Percentiles rank a stretch among this genome's conserved stretches.
Conservation (phyloP, 2,329 filamentous ascomycete species). For the Aaosphaeria arxii region DNA sequence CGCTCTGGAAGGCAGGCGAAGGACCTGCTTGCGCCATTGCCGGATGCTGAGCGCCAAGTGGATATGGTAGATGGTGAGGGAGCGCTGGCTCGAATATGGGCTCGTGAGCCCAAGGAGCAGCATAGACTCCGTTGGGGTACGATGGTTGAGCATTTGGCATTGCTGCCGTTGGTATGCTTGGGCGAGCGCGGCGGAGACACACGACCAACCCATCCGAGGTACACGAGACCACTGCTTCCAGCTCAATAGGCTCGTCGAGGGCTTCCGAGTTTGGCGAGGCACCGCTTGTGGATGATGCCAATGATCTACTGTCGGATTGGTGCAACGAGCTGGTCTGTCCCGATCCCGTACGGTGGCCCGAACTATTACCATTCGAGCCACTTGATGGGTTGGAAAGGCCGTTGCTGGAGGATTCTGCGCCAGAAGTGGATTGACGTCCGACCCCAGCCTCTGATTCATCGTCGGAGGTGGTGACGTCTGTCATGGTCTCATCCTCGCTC, state of each 20-base stretch:
- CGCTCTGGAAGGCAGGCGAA: conserved; percentile 43
- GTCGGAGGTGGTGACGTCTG: conserved; percentile 47
- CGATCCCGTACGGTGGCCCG: conserved; percentile 42
- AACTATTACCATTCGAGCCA: conserved; percentile 11
- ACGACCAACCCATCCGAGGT: conserved; percentile 86
- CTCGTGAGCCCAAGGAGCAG: conserved; percentile 73
- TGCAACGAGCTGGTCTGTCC: conserved; percentile 47
- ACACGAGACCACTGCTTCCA: conserved; percentile 89
- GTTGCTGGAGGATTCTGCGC: conserved; percentile 14
- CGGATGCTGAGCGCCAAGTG: conserved; percentile 33
- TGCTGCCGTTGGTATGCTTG: conserved; percentile 56
- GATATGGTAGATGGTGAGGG: conserved; percentile 33
- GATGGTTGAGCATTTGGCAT: conserved; percentile 18
- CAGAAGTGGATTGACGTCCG: conserved; percentile 12
- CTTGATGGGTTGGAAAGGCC: conserved; percentile 7
- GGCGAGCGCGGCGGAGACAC: conserved; percentile 70
- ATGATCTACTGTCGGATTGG: conserved; percentile 18
- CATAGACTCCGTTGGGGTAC: conserved; percentile 61
- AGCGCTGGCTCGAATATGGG: conserved; percentile 53
- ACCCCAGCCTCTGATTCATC: conserved; percentile 46
- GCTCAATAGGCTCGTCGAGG: conserved; percentile 55
- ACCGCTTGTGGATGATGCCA: conserved; percentile 19
- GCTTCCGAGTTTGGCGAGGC: conserved; percentile 22
- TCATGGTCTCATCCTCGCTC: conserved; percentile 48
- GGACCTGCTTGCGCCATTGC: conserved; percentile 49